phyloP scores from a whole-genome alignment of 345 rosid species.

The Lumnitzera littorea region DNA sequence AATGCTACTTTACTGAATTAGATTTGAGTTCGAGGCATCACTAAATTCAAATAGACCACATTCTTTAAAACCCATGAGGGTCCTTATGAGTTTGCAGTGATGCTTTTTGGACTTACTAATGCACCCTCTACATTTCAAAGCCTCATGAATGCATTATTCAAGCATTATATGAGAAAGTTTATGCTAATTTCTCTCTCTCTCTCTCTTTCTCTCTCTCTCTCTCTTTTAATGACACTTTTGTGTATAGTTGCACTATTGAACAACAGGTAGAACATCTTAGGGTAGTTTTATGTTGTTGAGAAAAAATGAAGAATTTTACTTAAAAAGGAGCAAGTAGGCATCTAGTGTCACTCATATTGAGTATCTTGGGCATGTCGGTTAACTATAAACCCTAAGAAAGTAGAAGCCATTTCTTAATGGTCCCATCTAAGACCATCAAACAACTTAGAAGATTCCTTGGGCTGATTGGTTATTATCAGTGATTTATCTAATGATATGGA shows the following conservation, averaged over 20 bases:
- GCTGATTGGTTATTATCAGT: neutral
- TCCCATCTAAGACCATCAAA: neutral
- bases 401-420: neutral
- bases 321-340: neutral
- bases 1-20: neutral
- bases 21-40: neutral
- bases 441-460: neutral
- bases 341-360: too few species aligned
- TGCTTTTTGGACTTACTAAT: neutral
- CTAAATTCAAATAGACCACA: neutral
- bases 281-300: neutral
- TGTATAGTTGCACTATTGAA: too few species aligned
- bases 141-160: neutral
- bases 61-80: neutral
- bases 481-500: neutral
- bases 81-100: neutral
- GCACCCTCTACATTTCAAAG: neutral
- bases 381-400: neutral
- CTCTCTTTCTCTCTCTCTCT: too few species aligned
- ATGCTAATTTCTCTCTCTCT: too few species aligned
- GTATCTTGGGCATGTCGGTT: neutral
- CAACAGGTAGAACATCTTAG: neutral
- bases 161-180: neutral
- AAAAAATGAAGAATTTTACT: too few species aligned
- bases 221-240: neutral